A percentile compares a stretch with the other conserved stretches of the same genome.
phyloP scores from a whole-genome alignment of 192 early-diverging fungal species.

The Backusella westeae region DNA sequence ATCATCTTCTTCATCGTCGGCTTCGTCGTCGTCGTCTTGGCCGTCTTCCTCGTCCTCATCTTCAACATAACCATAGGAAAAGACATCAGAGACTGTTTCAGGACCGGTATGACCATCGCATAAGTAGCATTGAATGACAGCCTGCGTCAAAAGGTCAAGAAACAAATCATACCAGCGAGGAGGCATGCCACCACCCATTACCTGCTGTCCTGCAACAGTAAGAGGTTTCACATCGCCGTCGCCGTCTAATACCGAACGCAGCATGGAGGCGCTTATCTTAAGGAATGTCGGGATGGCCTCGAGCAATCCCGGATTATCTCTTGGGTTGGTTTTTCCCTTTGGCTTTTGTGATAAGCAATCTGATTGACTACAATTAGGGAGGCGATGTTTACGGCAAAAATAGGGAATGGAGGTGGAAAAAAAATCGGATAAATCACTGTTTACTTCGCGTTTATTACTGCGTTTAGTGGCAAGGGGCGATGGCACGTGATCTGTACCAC shows the following conservation, averaged over 20 bases:
- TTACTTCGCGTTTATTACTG: slow-evolving; percentile 9
- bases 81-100: background rate
- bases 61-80: slow-evolving; percentile 2
- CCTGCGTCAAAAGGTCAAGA: slow-evolving; percentile 54
- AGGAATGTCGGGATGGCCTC: slow-evolving; percentile 52
- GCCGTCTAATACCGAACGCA: slow-evolving; percentile 30
- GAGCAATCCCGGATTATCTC: slow-evolving; percentile 36
- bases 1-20: slow-evolving; percentile 15
- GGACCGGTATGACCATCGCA: slow-evolving; percentile 38
- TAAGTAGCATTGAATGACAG: slow-evolving; percentile 50
- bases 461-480: background rate
- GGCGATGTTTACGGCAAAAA: slow-evolving; percentile 46
- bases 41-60: slow-evolving; percentile 13
- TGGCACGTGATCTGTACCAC: slow-evolving; percentile 45
- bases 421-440: slow-evolving; percentile 17
- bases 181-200: slow-evolving; percentile 42
- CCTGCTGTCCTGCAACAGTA: slow-evolving; percentile 34
- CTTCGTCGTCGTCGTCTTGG: background rate
- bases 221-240: slow-evolving; percentile 22
- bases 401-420: slow-evolving; percentile 36
- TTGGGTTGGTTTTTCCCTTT: background rate
- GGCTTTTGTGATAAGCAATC: slow-evolving; percentile 3
- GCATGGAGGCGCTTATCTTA: slow-evolving; percentile 46
- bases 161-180: slow-evolving; percentile 52
- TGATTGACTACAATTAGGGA: slow-evolving; percentile 30